Conservation (phyloP, 768 basidiomycete species). For the Lactifluus pinguis region DNA sequence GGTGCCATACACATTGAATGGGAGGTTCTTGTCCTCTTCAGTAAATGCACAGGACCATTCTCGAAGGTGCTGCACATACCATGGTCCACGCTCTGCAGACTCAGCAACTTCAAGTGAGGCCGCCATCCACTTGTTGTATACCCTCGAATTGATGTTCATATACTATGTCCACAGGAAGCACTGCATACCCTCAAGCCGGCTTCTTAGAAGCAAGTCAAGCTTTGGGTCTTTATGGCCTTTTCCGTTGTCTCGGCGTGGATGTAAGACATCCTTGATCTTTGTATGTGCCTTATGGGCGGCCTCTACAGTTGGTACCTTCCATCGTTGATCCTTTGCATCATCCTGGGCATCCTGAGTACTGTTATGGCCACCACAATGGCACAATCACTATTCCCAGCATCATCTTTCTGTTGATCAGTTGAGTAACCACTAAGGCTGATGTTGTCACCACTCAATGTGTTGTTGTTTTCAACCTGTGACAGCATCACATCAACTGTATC, state of each 20-base stretch:
- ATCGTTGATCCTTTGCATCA: neutral
- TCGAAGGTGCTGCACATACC: too few species aligned
- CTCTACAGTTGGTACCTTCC: neutral
- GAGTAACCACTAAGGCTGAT: too few species aligned
- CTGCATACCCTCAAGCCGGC: neutral
- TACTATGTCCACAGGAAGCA: neutral
- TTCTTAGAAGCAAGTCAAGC: neutral
- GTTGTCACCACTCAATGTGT: too few species aligned
- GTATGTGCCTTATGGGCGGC: neutral
- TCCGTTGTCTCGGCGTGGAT: neutral
- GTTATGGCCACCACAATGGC: too few species aligned
- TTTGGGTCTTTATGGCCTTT: too few species aligned
- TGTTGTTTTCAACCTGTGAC: too few species aligned
- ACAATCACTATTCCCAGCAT: too few species aligned
- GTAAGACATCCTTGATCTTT: neutral
- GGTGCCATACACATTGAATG: too few species aligned
- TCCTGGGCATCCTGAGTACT: too few species aligned
- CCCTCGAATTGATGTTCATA: neutral
- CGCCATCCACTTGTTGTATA: neutral
- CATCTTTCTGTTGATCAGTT: too few species aligned
- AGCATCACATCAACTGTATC: too few species aligned
- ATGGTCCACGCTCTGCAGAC: neutral
- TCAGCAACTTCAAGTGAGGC: neutral
- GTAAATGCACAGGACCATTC: too few species aligned
- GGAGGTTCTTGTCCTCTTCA: neutral